A percentile compares a stretch with the other conserved stretches of the same genome.
Evolutionary conservation across 2,329 filamentous ascomycete genomes (phyloP).

Genomic region (Colletotrichum sojae): DNA sequence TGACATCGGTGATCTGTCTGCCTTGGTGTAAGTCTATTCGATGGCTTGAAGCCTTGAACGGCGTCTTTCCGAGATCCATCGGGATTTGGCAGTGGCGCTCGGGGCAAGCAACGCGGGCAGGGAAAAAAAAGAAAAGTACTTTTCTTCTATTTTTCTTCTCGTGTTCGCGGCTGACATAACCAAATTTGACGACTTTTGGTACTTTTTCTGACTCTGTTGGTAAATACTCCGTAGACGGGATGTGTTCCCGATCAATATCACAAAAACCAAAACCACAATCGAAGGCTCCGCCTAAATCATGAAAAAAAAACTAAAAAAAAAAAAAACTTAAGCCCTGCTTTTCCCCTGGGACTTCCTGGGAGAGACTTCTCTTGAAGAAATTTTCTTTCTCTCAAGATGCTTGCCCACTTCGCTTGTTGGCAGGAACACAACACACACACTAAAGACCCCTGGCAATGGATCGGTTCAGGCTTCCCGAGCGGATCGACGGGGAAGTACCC

Average conservation of each 20-base stretch:
- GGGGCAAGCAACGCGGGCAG: neutral
- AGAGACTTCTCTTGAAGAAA: constrained; percentile 18
- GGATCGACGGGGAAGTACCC: neutral
- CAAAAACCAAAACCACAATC: no score
- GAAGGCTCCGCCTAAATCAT: constrained; percentile 4
- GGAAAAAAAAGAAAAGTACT: neutral
- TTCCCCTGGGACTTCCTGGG: neutral
- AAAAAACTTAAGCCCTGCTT: neutral
- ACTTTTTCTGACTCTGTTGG: no score
- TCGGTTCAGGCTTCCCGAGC: constrained; percentile 7
- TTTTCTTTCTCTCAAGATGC: neutral
- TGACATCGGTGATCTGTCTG: no score
- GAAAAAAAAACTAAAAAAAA: no score
- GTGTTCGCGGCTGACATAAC: no score
- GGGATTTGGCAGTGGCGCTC: neutral
- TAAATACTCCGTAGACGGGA: no score
- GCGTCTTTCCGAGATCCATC: no score
- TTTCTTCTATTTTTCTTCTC: neutral
- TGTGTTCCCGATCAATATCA: no score
- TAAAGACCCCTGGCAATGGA: constrained; percentile 1
- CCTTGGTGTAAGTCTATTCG: no score
- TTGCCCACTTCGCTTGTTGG: neutral
- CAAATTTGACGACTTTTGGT: no score
- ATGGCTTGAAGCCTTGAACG: no score
- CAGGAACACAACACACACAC: neutral